Evolutionary conservation across 176 grass and related monocot genomes (phyloP).

Genomic region (Ensete ventricosum): DNA sequence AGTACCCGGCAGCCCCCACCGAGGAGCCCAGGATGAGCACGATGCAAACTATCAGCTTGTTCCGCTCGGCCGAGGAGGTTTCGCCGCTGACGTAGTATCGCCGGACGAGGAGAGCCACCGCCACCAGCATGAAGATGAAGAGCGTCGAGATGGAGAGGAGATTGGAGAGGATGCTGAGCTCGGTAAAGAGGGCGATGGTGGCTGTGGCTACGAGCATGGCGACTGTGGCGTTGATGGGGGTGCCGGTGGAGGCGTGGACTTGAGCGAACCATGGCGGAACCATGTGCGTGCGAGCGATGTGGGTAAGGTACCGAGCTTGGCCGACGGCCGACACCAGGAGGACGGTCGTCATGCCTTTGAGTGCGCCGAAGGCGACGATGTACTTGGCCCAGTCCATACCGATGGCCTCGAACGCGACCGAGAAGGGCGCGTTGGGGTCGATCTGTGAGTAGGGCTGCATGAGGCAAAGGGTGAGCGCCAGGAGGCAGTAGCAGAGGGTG

Average conservation of each 20-base stretch:
- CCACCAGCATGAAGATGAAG: neutral
- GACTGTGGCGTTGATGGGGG: neutral
- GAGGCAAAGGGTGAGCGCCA: neutral
- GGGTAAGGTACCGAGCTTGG: neutral
- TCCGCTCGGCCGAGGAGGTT: neutral
- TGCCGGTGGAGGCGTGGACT: neutral
- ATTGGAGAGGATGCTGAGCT: neutral
- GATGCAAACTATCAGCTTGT: neutral
- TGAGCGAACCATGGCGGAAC: neutral
- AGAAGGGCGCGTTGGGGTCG: neutral
- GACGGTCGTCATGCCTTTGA: constrained; percentile 6
- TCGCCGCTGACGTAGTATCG: neutral
- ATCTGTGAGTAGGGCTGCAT: neutral
- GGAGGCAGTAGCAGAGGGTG: neutral
- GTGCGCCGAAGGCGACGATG: constrained; percentile 1
- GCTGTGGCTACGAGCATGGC: neutral
- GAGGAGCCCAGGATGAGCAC: neutral
- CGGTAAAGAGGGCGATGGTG: neutral
- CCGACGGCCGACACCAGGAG: neutral
- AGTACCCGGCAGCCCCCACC: neutral
- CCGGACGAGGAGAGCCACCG: neutral
- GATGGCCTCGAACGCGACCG: neutral
- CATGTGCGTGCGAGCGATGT: neutral
- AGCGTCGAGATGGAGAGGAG: neutral
- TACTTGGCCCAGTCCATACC: constrained; percentile 1